Evolutionary conservation across 192 early-diverging fungal species (phyloP), one percentile per base, ranked within the genome.

Genomic region (Entomortierella chlamydospora): DNA sequence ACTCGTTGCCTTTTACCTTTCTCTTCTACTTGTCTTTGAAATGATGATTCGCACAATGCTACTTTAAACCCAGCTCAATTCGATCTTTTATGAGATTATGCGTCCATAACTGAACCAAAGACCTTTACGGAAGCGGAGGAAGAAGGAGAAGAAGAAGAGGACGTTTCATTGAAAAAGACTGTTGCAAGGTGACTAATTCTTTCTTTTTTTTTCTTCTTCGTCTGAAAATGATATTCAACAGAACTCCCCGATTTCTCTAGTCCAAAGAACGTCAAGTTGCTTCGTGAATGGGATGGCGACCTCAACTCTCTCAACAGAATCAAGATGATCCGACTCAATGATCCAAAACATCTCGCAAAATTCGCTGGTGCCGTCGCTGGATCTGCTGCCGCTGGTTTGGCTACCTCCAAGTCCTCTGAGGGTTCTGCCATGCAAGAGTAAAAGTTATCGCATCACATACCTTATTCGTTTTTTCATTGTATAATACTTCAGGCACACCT

Each of bases 221-320:
- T n/a, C n/a, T n/a, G n/a, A n/a, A n/a, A n/a, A n/a, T 62, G 13
- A 45, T 57, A 43, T 42, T 25, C 25, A 33, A 55, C 49, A 89
- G 88, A 89, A 72, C 53, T 89, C 29, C 88, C 88, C 5, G 84
- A 89, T 55, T 79, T 89, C 25, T 81, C 85, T 26, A 84, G 84
- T 60, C 76, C 83, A 28, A 89, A 86, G 69, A 85, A 77, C 63
- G 66, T 89, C 17, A 81, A 83, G 43, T 23, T 69, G 6, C 68
- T 78, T 17, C 77, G 83, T 11, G 78, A 84, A 25, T 89, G 86
- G 88, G 83, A 89, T 70, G 88, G 88, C 12, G 88, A 89, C 66
- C 52, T 68, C 20, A 89, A 87, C 64, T 83, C 82, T 15, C 65
- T 87, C 62, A 49, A 77, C 34, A 61, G 83, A 28, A 88, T 88